These are phyloP conservation scores for Xylaria bambusicola DNA, from an alignment of 495 filamentous ascomycete genomes.

Conservation along the genomic window DNA sequence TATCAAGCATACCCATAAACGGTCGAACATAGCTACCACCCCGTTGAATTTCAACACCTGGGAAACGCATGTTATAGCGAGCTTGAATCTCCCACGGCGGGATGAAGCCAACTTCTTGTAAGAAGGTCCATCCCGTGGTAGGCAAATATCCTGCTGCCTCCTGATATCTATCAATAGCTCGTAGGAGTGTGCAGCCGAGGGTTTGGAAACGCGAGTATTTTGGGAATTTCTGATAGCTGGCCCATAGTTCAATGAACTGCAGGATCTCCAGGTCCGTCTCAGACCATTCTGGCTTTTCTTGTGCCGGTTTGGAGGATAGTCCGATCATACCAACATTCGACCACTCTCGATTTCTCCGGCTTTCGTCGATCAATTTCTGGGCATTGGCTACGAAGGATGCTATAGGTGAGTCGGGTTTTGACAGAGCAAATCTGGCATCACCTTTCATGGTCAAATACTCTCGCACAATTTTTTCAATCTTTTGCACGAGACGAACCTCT, in stretches of 20 bases:
- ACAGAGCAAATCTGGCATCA: neutral
- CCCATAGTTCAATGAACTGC: constrained; percentile 70
- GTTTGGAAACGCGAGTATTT: constrained; percentile 52
- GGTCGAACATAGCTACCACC: constrained; percentile 34
- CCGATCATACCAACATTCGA: constrained; percentile 57
- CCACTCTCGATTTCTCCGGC: constrained; percentile 62
- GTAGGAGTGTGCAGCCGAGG: constrained; percentile 70
- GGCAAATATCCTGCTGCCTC: constrained; percentile 53
- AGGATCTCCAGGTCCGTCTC: constrained; percentile 61
- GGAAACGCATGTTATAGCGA: constrained; percentile 62
- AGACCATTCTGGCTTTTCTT: constrained; percentile 37
- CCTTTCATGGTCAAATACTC: constrained; percentile 30
- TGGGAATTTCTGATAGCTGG: constrained; percentile 54
- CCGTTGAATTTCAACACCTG: constrained; percentile 49
- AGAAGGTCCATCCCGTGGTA: constrained; percentile 64
- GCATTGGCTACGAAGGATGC: constrained; percentile 65
- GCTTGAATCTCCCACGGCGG: constrained; percentile 76
- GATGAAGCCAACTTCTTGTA: constrained; percentile 85
- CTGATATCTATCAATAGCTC: constrained; percentile 69
- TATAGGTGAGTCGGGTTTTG: constrained; percentile 15
- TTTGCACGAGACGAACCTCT: constrained; percentile 30
- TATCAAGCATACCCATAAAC: constrained; percentile 32
- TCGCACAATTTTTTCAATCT: constrained; percentile 36
- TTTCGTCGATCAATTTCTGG: constrained; percentile 63
- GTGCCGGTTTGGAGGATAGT: constrained; percentile 38